Evolutionary conservation across 169 alveolate genomes (phyloP).

Genomic region (Fabrea salina): DNA sequence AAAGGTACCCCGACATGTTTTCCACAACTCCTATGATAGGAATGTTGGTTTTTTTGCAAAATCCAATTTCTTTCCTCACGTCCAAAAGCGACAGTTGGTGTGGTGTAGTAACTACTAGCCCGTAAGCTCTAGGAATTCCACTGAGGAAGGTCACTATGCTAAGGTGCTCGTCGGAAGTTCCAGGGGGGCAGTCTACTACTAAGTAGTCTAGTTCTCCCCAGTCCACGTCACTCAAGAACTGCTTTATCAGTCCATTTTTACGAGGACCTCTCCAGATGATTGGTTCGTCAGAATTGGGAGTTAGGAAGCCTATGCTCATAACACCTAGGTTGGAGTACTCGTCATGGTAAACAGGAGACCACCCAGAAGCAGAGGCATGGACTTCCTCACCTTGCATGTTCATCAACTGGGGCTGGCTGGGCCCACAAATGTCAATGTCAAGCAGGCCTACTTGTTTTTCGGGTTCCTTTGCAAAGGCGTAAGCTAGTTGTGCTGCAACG

Average conservation of each 20-base stretch:
- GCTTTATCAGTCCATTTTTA: constrained; percentile 94
- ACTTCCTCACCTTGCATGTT: constrained; percentile 91
- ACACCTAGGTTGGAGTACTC: constrained; percentile 92
- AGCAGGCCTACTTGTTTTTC: constrained; percentile 89
- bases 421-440: constrained; percentile 99
- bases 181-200: constrained; percentile 99
- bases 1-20: constrained; percentile 91
- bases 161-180: constrained; percentile 98
- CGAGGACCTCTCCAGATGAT: constrained; percentile 99
- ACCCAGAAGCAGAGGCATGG: constrained; percentile 93
- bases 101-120: constrained; percentile 81
- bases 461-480: constrained; percentile 73
- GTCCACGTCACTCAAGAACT: constrained; percentile 94
- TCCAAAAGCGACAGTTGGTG: constrained; percentile 90
- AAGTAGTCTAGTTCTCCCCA: constrained; percentile 98
- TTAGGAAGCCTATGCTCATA: constrained; percentile 96
- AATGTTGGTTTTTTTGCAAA: constrained; percentile 88
- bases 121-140: constrained; percentile 63
- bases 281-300: constrained; percentile 92
- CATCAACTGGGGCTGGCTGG: constrained; percentile 96
- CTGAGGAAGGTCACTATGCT: constrained; percentile 90
- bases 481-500: constrained; percentile 92
- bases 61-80: constrained; percentile 92
- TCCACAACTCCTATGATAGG: constrained; percentile 95
- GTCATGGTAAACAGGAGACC: constrained; percentile 93